These are phyloP conservation scores for Rhexocercosporidium sp. DNA, from an alignment of 2,329 filamentous ascomycete species.

Conservation along the genomic window DNA sequence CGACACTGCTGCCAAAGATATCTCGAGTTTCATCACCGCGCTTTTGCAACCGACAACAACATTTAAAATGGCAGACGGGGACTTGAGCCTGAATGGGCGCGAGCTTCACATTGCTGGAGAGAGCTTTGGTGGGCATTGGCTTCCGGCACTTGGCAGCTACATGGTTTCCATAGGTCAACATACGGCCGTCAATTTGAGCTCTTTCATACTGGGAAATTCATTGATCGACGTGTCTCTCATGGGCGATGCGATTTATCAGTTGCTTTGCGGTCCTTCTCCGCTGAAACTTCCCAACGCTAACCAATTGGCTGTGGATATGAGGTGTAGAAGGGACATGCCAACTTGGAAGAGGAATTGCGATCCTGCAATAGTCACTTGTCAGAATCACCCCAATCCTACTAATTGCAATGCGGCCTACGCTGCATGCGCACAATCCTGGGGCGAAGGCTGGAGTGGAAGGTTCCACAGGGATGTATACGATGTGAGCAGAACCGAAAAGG, in stretches of 20 bases:
- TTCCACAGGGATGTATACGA: no score
- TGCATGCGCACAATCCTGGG: no score
- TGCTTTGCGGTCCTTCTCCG: background rate
- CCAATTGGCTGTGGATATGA: no score
- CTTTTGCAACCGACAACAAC: background rate
- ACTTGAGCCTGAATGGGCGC: constrained; percentile 13
- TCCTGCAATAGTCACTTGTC: no score
- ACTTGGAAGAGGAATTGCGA: no score
- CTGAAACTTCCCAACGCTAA: no score
- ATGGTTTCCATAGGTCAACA: constrained; percentile 31
- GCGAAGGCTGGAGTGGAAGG: no score
- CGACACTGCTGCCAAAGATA: constrained; percentile 32
- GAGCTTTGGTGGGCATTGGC: constrained; percentile 34
- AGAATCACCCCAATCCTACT: no score
- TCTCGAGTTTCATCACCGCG: constrained; percentile 32
- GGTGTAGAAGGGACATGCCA: no score
- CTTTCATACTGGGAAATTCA: constrained; percentile 57
- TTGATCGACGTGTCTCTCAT: constrained; percentile 27
- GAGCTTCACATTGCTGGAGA: constrained; percentile 47
- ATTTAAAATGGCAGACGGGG: background rate
- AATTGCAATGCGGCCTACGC: no score
- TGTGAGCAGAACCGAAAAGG: no score
- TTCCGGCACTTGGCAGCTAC: constrained; percentile 48
- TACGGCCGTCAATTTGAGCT: constrained; percentile 50
- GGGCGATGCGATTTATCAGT: background rate